Percentiles rank a stretch among this genome's conserved stretches.
phyloP scores from a whole-genome alignment of 2,329 filamentous ascomycete species.

The Epichloe festucae region DNA sequence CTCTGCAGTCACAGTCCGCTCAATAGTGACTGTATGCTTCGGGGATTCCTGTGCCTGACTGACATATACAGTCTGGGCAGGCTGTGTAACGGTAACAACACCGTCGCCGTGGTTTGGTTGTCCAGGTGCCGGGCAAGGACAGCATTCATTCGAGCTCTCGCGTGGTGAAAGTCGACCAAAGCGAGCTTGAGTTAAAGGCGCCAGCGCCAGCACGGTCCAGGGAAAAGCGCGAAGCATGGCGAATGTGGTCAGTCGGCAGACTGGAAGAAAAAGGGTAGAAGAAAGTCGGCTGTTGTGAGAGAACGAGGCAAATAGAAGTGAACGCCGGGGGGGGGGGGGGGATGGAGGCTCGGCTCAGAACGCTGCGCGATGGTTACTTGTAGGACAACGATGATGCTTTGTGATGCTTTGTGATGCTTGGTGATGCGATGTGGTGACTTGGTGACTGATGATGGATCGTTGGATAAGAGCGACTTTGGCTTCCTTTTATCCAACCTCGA shows the following conservation, averaged over 20 bases:
- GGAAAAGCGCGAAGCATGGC: slow-evolving; percentile 15
- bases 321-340: too few relatives aligned
- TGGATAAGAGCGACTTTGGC: background rate
- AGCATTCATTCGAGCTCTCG: slow-evolving; percentile 14
- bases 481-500: slow-evolving; percentile 2
- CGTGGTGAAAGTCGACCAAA: slow-evolving; percentile 11
- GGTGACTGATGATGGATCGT: background rate
- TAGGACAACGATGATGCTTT: background rate
- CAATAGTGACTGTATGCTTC: slow-evolving; percentile 9
- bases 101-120: slow-evolving; percentile 5
- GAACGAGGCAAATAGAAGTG: background rate
- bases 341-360: background rate
- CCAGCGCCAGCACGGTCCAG: slow-evolving; percentile 15
- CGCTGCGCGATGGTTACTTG: background rate
- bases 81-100: slow-evolving; percentile 16
- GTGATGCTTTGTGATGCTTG: background rate
- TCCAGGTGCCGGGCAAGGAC: slow-evolving; percentile 15
- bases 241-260: background rate
- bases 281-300: background rate
- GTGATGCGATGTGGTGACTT: slow-evolving; percentile 4
- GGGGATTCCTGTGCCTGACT: slow-evolving; percentile 8
- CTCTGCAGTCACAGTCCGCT: slow-evolving; percentile 11
- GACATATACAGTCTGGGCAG: slow-evolving; percentile 16
- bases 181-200: slow-evolving; percentile 15
- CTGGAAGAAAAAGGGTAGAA: background rate